Conservation (phyloP, 768 basidiomycete species). For the Agaricus subrufescens region DNA sequence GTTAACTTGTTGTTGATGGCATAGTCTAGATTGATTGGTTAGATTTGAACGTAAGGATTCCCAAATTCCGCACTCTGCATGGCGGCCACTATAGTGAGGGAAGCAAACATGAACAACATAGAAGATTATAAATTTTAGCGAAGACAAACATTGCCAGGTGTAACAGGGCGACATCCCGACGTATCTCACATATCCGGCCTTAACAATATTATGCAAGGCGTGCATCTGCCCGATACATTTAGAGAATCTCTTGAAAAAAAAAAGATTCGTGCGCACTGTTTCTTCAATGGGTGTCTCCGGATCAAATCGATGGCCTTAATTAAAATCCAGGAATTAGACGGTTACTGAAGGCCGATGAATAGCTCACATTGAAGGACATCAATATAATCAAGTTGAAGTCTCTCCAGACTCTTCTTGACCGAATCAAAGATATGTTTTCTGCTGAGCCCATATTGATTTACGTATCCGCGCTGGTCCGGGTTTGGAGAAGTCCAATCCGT, state of each 20-base stretch:
- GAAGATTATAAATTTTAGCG: background rate
- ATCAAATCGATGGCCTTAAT: slow-evolving; percentile 50
- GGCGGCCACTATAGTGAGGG: slow-evolving; percentile 31
- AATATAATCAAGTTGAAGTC: slow-evolving; percentile 72
- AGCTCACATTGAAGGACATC: slow-evolving; percentile 64
- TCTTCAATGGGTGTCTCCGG: slow-evolving; percentile 56
- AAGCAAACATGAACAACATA: background rate
- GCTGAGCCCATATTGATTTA: slow-evolving; percentile 47
- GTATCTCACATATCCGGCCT: slow-evolving; percentile 58
- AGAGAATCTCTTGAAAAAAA: background rate
- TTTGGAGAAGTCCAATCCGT: slow-evolving; percentile 11
- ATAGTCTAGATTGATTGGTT: slow-evolving; percentile 36
- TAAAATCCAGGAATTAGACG: slow-evolving; percentile 25
- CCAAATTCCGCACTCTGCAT: slow-evolving; percentile 43
- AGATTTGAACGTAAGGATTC: background rate
- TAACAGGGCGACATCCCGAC: slow-evolving; percentile 54
- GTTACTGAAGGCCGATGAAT: slow-evolving; percentile 9
- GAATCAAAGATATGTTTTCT: slow-evolving; percentile 70
- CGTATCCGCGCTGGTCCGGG: slow-evolving; percentile 39
- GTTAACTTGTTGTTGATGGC: slow-evolving; percentile 53
- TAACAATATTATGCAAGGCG: slow-evolving; percentile 61
- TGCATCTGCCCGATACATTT: slow-evolving; percentile 40
- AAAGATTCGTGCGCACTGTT: slow-evolving; percentile 27
- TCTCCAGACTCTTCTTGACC: slow-evolving; percentile 56
- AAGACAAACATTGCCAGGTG: slow-evolving; percentile 46